Evolutionary conservation across 768 basidiomycete species (phyloP).

Genomic region (Dacryopinax primogenitus): DNA sequence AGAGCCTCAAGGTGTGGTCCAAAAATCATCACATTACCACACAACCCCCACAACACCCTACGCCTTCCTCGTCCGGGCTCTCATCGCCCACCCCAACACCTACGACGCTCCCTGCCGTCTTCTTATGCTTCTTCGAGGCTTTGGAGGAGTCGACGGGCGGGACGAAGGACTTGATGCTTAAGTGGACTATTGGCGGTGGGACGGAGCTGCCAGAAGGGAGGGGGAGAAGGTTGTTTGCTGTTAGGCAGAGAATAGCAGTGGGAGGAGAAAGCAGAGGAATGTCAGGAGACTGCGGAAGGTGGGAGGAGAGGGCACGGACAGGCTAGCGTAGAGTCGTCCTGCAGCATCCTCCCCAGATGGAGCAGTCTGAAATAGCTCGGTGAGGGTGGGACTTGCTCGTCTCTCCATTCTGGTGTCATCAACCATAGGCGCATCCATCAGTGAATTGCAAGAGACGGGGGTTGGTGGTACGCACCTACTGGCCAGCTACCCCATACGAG

Average conservation of each 20-base stretch:
- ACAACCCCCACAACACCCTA: not conserved
- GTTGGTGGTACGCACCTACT: conserved; percentile 36
- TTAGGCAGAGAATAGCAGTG: not conserved
- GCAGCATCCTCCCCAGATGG: conserved; percentile 66
- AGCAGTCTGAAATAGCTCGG: conserved; percentile 65
- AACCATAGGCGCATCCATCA: not conserved
- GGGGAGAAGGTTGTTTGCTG: conserved; percentile 3
- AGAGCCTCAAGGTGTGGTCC: no score
- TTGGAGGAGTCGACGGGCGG: not conserved
- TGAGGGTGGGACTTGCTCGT: conserved; percentile 49
- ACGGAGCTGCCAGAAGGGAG: no score
- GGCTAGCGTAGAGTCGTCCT: conserved; percentile 64
- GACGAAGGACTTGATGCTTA: not conserved
- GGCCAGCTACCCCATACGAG: conserved; percentile 77
- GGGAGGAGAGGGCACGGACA: conserved; percentile 33
- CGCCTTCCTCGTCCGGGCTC: not conserved
- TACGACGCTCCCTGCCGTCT: not conserved
- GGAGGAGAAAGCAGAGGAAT: not conserved
- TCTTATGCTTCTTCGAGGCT: not conserved
- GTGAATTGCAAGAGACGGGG: conserved; percentile 9
- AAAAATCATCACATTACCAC: not conserved
- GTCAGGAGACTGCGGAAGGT: not conserved
- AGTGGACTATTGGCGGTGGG: not conserved
- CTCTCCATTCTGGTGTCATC: conserved; percentile 74
- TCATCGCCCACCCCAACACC: not conserved